Conservation (phyloP, 148 eudicot species). For the Rhododendron mucronatum region DNA sequence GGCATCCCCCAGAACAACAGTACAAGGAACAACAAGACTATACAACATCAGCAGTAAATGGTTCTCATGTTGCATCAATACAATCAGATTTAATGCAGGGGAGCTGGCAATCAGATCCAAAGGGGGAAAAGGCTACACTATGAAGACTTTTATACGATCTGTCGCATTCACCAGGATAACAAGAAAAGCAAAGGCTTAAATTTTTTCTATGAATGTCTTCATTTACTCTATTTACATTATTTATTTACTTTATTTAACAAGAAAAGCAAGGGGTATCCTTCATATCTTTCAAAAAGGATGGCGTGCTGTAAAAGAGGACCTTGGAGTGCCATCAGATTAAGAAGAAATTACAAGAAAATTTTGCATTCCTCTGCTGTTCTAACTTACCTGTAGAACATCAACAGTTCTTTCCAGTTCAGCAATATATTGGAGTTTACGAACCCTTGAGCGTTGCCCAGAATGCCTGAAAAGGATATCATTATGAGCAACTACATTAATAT, state of each 20-base stretch:
- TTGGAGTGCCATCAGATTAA: not conserved
- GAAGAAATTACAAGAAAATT: not conserved
- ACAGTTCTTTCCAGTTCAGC: constrained; percentile 76
- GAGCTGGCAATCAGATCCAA: not conserved
- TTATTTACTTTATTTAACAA: too few relatives aligned
- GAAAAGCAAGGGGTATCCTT: too few relatives aligned
- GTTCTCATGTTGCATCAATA: not conserved
- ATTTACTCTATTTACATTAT: too few relatives aligned
- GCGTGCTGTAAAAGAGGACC: not conserved
- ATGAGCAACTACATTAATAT: not conserved
- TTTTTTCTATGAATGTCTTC: not conserved
- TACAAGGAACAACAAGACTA: too few relatives aligned
- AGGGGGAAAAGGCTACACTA: not conserved
- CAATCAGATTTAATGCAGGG: not conserved
- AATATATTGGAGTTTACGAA: constrained; percentile 71
- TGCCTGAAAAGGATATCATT: constrained; percentile 36
- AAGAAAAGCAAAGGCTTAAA: not conserved
- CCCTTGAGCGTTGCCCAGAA: constrained; percentile 72
- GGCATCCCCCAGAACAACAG: too few relatives aligned
- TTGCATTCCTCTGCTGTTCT: not conserved
- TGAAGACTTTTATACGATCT: not conserved
- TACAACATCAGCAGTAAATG: not conserved
- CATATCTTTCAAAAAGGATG: too few relatives aligned
- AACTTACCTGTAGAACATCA: constrained; percentile 48
- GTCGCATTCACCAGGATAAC: not conserved